Evolutionary conservation across 257 asterid species (phyloP).

Genomic region (Jaltomata sinuosa): DNA sequence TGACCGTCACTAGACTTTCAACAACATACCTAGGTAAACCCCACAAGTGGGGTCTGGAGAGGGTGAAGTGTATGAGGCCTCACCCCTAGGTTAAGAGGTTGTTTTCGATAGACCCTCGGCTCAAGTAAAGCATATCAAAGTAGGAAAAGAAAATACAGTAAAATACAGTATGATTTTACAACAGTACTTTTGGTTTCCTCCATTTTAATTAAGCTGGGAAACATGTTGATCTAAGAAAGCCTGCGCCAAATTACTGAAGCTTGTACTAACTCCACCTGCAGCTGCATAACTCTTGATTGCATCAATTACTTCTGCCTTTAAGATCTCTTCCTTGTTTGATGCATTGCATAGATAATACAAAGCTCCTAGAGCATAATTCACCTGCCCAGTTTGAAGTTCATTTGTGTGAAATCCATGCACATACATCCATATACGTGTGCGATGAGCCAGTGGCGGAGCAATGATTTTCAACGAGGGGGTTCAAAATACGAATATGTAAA

Average conservation of each 20-base stretch:
- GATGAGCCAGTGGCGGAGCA: neutral
- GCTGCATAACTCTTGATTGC: slow-evolving; percentile 63
- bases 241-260: slow-evolving; percentile 72
- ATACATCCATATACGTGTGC: neutral
- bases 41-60: too few species aligned
- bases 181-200: neutral
- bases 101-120: neutral
- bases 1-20: neutral
- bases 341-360: slow-evolving; percentile 64
- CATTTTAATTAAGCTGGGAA: neutral
- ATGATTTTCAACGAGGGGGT: neutral
- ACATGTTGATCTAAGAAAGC: slow-evolving; percentile 63
- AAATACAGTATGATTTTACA: neutral
- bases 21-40: too few species aligned
- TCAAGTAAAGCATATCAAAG: neutral
- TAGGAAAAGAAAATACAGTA: neutral
- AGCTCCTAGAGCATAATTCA: slow-evolving; percentile 66
- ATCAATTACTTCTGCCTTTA: slow-evolving; percentile 74
- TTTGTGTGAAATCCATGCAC: neutral
- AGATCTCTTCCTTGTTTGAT: slow-evolving; percentile 46
- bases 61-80: neutral
- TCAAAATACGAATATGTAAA: neutral
- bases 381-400: slow-evolving; percentile 31
- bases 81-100: neutral
- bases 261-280: slow-evolving; percentile 41